These are phyloP conservation scores for Myxozyma sirexii DNA, from an alignment of 805 yeast genomes.

Conservation along the genomic window DNA sequence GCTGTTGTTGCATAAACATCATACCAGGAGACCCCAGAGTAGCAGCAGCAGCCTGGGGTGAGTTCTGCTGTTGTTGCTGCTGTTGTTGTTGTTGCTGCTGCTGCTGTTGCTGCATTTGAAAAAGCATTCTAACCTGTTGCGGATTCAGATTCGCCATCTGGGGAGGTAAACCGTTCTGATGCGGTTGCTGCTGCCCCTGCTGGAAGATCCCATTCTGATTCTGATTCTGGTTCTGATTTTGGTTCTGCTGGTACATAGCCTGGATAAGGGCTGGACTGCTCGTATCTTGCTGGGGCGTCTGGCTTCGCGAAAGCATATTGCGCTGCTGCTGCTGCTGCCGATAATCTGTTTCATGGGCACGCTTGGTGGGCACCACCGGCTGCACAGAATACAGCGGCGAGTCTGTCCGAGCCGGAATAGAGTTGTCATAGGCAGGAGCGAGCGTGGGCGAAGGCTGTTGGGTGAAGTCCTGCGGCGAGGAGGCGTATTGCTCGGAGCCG, in stretches of 20 bases:
- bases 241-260: slow-evolving; percentile 7
- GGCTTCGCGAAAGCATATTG: slow-evolving; percentile 11
- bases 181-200: slow-evolving; percentile 11
- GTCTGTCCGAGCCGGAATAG: slow-evolving; percentile 19
- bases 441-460: slow-evolving; percentile 26
- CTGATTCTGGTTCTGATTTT: slow-evolving; percentile 4
- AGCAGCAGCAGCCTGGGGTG: neutral
- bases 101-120: slow-evolving; percentile 16
- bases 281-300: slow-evolving; percentile 17
- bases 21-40: slow-evolving; percentile 9
- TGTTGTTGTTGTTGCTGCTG: slow-evolving; percentile 24
- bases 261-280: slow-evolving; percentile 4
- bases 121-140: slow-evolving; percentile 3
- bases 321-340: slow-evolving; percentile 16
- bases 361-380: slow-evolving; percentile 24
- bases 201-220: slow-evolving; percentile 1
- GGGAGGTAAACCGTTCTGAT: slow-evolving; percentile 6
- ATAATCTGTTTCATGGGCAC: slow-evolving; percentile 12
- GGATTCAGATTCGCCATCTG: slow-evolving; percentile 2
- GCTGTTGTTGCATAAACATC: slow-evolving; percentile 8
- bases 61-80: slow-evolving; percentile 38
- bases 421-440: slow-evolving; percentile 1
- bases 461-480: slow-evolving; percentile 6
- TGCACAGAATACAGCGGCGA: slow-evolving; percentile 25
- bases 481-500: slow-evolving; percentile 10